Base-by-base conservation (phyloP, 2,329 filamentous ascomycete genomes). In the Aspergillus hortae region DNA sequence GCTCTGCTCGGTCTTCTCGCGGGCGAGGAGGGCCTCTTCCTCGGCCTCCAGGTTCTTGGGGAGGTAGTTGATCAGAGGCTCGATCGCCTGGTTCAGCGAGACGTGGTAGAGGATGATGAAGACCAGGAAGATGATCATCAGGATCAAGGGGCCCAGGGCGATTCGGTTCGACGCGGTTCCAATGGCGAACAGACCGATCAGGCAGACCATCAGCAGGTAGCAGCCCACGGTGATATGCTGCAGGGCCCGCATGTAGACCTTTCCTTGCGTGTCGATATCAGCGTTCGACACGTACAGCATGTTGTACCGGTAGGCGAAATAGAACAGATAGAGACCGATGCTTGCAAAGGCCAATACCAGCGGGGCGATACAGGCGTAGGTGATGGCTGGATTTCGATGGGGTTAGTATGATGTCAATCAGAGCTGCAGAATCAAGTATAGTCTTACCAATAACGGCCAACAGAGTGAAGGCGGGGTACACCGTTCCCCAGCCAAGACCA, bases 221-320 rank as follows among this genome's bases (percentile, higher is more conserved):
- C 95, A 77, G 19, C 92, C 92, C 1, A 87, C 85, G 25, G 92
- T 84, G 44, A 95, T 83, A 53, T 96, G 92, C 68, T 95, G 87
- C 47, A 97, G 77, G 1, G 89, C 92, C n/a, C 87, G 87, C 1
- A 90, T 87, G 66, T 96, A 96, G 61, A 90, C 86, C 12, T 92
- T 81, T 14, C 92, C 92, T 65, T 95, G 90, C 35, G 89, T 95
- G 67, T 96, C 91, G 63, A 95, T 86, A 53, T 83, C 75, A 7
- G 88, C 84, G 66, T 95, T 89, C 46, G 86, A 87, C 33, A 96
- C 90, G 69, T 90, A 96, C 46, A 96, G 80, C 50, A 97, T 74
- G 67, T 96, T 95, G 79, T 97, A 96, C 15, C 89, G 84, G 78
- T 90, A 96, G 44, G 91, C 89, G 48, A 92, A 76, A 68, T 95